Evolutionary conservation across 2,329 filamentous ascomycete species (phyloP).

Genomic region (Nemania sp.): DNA sequence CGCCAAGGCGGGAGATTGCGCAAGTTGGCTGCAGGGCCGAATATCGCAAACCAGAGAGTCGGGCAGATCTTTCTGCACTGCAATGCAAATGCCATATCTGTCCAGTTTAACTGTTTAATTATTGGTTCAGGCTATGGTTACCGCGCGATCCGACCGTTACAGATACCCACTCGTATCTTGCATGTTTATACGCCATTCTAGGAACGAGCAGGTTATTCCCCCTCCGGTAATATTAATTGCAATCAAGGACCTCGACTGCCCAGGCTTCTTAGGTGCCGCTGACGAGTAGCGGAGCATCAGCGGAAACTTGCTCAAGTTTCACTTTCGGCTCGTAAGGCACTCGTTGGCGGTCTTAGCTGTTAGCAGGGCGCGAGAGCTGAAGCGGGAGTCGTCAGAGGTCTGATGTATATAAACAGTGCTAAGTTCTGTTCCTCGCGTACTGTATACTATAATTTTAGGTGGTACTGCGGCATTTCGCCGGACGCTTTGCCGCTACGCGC

Average conservation of each 20-base stretch:
- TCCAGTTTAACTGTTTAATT: not conserved
- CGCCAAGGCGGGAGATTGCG: constrained; percentile 23
- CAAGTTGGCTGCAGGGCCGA: constrained; percentile 10
- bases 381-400: constrained; percentile 26
- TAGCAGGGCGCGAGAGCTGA: constrained; percentile 25
- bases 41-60: constrained; percentile 14
- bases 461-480: too few species aligned
- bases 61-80: constrained; percentile 12
- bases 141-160: constrained; percentile 1
- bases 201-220: constrained; percentile 28
- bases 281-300: constrained; percentile 13
- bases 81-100: constrained; percentile 14
- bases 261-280: constrained; percentile 29
- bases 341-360: too few species aligned
- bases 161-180: not conserved
- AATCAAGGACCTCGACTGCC: not conserved
- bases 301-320: constrained; percentile 36
- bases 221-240: constrained; percentile 4
- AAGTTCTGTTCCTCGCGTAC: not conserved
- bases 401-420: constrained; percentile 5
- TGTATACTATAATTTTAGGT: not conserved
- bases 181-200: not conserved
- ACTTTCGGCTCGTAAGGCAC: too few species aligned
- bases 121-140: constrained; percentile 19
- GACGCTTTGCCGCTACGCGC: too few species aligned